Base-by-base conservation (phyloP, 2,329 filamentous ascomycete genomes). In the Exophiala oligosperma region DNA sequence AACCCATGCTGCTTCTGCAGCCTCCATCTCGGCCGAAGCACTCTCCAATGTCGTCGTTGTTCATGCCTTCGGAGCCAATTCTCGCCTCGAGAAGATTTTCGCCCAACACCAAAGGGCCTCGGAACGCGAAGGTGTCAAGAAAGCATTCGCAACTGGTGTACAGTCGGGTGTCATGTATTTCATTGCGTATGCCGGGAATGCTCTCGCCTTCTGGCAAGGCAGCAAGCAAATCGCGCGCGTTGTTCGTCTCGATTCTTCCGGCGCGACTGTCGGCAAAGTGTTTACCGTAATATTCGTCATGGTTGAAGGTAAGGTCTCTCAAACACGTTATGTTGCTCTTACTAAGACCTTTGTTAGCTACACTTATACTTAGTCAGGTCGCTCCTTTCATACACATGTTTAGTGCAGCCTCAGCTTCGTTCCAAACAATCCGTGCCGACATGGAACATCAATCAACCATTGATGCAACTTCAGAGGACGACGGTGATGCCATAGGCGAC, bases 401-500 rank as follows among this genome's bases (percentile, higher is more conserved):
- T 55, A 74, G 74, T 7, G 73, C 75, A 11, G 80, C 79, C 44
- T 47, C 24, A 21, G 44, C 44, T 47, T 47, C 44, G 4, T 47
- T 47, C 9, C 12, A 47, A 23, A 47, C 21, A 17, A 47, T 47
- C 21, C 44, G 44, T 28, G 44, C 17, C 24, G 44, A 47, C 28
- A 47, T 47, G 44, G 24, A 24, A 4, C 44, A 47, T 26, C 44
- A 47, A 47, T 47, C 44, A 26, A 47, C 17, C 23, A 47, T 47
- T 17, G 44, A 47, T 24, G 44, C 21, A 26, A 47, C 44, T 21
- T 23, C 44, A 2, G 23, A 47, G 12, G 81, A 87, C 1, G 78
- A 81, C 8, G 94, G 93, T 14, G 78, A 84, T 59, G 91, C 81
- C 65, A 81, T 94, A 0, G 86, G 91, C 1, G 73, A 83, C 21